Evolutionary conservation across 108 stramenopile genomes (phyloP).

Genomic region (Bacterosira constricta): DNA sequence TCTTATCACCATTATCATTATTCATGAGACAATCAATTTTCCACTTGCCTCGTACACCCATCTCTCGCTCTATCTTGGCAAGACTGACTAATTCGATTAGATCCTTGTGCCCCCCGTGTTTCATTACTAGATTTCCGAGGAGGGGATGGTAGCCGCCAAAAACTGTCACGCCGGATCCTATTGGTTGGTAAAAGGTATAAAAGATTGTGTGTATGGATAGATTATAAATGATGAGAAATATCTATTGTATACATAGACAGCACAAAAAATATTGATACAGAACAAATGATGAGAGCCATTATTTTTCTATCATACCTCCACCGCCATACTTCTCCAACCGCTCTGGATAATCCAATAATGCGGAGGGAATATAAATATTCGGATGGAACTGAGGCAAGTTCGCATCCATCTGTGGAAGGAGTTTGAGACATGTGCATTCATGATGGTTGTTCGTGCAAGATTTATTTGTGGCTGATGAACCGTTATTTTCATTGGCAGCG

Average conservation of each 20-base stretch:
- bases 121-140: constrained; percentile 77
- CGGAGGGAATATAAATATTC: constrained; percentile 63
- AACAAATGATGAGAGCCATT: too few species aligned
- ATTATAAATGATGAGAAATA: too few species aligned
- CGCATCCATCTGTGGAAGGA: constrained; percentile 35
- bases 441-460: neutral
- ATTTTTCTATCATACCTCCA: constrained; percentile 26
- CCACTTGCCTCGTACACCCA: constrained; percentile 41
- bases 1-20: too few species aligned
- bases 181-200: too few species aligned
- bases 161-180: constrained; percentile 33
- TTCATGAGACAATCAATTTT: constrained; percentile 19
- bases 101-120: constrained; percentile 83
- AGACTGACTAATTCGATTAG: constrained; percentile 67
- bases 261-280: too few species aligned
- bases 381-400: constrained; percentile 64
- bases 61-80: constrained; percentile 68
- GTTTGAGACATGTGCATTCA: constrained; percentile 16
- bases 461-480: too few species aligned
- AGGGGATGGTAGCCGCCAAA: constrained; percentile 71
- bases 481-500: too few species aligned
- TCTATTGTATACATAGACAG: too few species aligned
- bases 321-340: constrained; percentile 33
- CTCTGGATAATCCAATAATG: constrained; percentile 33
- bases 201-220: too few species aligned